Conservation (phyloP, 306 rosid species). For the Aeschynomene evenia region DNA sequence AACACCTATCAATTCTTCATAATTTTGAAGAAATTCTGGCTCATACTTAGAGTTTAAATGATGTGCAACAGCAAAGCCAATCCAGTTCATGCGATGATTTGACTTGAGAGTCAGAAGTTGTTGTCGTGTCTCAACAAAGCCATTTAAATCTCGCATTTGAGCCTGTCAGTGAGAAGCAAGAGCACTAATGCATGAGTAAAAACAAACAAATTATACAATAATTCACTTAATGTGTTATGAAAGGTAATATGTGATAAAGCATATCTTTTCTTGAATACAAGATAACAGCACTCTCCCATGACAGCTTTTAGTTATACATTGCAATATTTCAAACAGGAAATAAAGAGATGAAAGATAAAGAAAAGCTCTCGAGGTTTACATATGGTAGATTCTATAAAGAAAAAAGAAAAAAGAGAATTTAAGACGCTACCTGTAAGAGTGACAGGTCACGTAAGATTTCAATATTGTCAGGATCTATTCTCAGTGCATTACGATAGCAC, state of each 20-base stretch:
- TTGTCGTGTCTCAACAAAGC: conserved; percentile 98
- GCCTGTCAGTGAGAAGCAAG: conserved; percentile 55
- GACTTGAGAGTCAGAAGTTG: conserved; percentile 89
- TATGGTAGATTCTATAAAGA: background rate
- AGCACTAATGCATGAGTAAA: background rate
- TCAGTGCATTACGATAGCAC: conserved; percentile 91
- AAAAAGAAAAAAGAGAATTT: background rate
- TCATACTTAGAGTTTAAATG: conserved; percentile 87
- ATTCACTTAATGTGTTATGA: background rate
- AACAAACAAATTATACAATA: conserved; percentile 1
- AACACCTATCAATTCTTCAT: background rate
- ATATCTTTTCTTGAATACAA: conserved; percentile 1
- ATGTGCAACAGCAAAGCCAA: conserved; percentile 93
- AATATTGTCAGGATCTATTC: conserved; percentile 94
- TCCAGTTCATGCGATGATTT: conserved; percentile 99
- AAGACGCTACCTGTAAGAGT: conserved; percentile 71
- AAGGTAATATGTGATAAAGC: conserved; percentile 6
- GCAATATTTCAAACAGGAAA: background rate
- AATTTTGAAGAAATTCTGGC: background rate
- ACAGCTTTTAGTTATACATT: conserved; percentile 7
- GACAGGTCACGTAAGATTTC: conserved; percentile 92
- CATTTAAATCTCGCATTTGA: conserved; percentile 94
- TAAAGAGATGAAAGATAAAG: background rate
- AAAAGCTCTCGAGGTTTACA: background rate
- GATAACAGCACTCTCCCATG: background rate